Percentiles rank a stretch among this genome's conserved stretches.
phyloP scores from a whole-genome alignment of 768 basidiomycete genomes.

The Xerocomus potaroensis region DNA sequence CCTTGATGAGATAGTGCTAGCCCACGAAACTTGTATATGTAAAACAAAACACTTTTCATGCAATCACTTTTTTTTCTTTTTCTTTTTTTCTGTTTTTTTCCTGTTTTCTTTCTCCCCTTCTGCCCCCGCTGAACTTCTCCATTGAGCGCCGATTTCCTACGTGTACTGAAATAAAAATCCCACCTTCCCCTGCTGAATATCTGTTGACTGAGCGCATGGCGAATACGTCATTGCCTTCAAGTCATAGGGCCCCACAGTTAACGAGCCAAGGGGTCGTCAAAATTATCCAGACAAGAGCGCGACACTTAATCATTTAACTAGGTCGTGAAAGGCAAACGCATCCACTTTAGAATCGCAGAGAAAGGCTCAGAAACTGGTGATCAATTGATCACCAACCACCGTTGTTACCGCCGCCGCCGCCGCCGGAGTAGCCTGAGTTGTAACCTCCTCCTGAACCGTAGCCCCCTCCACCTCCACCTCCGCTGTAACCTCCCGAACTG shows the following conservation, averaged over 20 bases:
- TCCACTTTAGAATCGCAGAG: constrained; percentile 6
- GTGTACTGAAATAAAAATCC: not conserved
- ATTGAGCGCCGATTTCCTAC: not conserved
- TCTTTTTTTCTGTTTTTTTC: not conserved
- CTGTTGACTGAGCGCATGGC: too few species aligned
- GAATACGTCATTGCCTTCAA: too few species aligned
- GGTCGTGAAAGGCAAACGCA: too few species aligned
- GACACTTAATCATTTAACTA: too few species aligned
- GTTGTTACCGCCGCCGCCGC: constrained; percentile 7
- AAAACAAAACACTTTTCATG: constrained; percentile 12
- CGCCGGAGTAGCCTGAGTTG: constrained; percentile 3
- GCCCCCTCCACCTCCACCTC: constrained; percentile 9
- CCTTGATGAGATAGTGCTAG: constrained; percentile 6
- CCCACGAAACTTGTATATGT: constrained; percentile 18
- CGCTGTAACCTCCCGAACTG: constrained; percentile 7
- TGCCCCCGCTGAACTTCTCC: not conserved
- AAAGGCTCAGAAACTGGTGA: not conserved
- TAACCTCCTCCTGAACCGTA: too few species aligned
- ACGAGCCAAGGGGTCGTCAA: too few species aligned
- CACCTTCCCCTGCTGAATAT: not conserved
- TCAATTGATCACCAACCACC: constrained; percentile 11
- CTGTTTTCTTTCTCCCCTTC: not conserved
- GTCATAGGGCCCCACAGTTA: too few species aligned
- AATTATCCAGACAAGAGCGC: too few species aligned
- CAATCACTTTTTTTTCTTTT: not conserved